phyloP scores from a whole-genome alignment of 305 asterid genomes.

The Fraxinus nigra region DNA sequence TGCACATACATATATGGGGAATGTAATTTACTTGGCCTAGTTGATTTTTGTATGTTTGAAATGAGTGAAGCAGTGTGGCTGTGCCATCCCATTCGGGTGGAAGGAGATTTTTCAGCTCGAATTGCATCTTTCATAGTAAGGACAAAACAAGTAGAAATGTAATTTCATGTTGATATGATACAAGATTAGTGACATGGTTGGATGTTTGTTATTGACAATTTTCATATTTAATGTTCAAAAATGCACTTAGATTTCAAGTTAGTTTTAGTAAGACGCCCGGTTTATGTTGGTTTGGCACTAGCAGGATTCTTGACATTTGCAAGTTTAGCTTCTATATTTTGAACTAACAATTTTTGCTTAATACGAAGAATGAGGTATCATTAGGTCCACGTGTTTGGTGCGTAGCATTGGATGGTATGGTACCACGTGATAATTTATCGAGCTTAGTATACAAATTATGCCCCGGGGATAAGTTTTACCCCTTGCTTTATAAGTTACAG shows the following conservation, averaged over 20 bases:
- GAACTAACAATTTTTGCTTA: neutral
- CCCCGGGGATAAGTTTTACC: neutral
- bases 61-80: constrained; percentile 35
- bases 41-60: constrained; percentile 42
- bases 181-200: neutral
- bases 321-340: neutral
- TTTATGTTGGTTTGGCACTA: neutral
- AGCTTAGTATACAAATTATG: neutral
- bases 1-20: constrained; percentile 32
- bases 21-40: constrained; percentile 40
- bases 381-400: neutral
- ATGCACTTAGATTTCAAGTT: neutral
- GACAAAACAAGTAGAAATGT: neutral
- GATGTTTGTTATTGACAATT: neutral
- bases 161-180: neutral
- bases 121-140: neutral
- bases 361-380: neutral
- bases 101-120: constrained; percentile 17
- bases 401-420: neutral
- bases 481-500: neutral
- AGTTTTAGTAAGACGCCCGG: neutral
- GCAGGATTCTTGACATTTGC: neutral
- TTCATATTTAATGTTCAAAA: neutral
- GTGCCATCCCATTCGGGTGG: constrained; percentile 6
- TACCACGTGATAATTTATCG: neutral